Percentiles rank a stretch among this genome's conserved stretches.
Evolutionary conservation across 257 asterid genomes (phyloP).

Genomic region (Nicotiana paniculata): DNA sequence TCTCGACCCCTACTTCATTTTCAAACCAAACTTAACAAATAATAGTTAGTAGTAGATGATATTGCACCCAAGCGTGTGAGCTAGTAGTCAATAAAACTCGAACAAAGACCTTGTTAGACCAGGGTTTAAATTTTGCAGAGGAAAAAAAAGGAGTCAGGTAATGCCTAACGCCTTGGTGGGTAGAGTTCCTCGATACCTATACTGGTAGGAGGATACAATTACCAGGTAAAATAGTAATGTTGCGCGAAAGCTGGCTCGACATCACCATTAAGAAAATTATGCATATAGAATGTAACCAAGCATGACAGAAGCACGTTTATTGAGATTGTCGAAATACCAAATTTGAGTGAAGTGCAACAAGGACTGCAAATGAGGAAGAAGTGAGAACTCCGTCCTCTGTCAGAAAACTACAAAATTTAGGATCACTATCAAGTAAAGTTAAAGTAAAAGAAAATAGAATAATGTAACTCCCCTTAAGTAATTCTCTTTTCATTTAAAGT

Average conservation of each 20-base stretch:
- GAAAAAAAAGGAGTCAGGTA: not conserved
- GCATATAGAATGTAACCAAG: not conserved
- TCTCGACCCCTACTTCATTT: not conserved
- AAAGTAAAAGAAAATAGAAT: not conserved
- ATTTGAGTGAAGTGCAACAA: not conserved
- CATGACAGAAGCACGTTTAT: not conserved
- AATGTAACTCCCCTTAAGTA: not conserved
- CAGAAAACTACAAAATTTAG: not conserved
- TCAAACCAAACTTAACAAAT: not conserved
- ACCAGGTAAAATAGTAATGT: not conserved
- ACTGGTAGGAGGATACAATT: not conserved
- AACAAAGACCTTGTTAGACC: not conserved
- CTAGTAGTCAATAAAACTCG: not conserved
- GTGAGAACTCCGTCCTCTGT: not conserved
- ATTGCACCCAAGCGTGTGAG: not conserved
- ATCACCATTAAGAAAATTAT: not conserved
- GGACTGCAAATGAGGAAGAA: not conserved
- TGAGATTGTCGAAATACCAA: not conserved
- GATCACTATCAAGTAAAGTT: not conserved
- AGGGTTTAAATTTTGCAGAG: not conserved
- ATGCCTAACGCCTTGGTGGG: not conserved
- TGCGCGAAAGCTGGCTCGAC: not conserved
- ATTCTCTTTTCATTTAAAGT: not conserved
- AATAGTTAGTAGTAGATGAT: not conserved
- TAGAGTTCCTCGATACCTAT: not conserved